Evolutionary conservation across 441 rosid species (phyloP), one percentile per base, ranked within the genome.

Genomic region (Pelargonium citronellum): DNA sequence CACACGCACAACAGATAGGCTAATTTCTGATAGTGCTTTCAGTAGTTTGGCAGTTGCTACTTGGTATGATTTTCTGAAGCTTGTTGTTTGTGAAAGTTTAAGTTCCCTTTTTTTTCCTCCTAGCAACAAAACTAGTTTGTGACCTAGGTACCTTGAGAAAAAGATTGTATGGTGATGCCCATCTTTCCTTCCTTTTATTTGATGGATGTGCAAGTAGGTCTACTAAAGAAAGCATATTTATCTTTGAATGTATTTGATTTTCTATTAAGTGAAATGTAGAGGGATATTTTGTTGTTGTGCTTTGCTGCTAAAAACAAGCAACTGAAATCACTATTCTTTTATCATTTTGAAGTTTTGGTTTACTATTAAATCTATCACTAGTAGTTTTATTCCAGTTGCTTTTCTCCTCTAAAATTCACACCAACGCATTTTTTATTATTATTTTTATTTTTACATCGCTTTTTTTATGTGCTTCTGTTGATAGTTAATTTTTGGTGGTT

Each of bases 61-160:
- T 53, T 0, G 27, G 64, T 58, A 19, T 58, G 64, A 24, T 20
- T 58, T 58, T 58, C 64, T 58, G 24, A 27, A 22, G 64, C 24
- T 58, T 20, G 64, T 4, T 20, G 64, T 39, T 39, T 39, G 13
- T 58, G 71, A 20, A 22, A 69, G 34, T 77, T 66, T 55, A 19
- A 22, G 44, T 22, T 67, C 73, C 66, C 57, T 20, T 67, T 8
- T 24, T 65, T 9, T 20, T 67, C 10, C 9, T 65, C 47, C 12
- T 46, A 62, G 67, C 9, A 0, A 68, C 22, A 66, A 66, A 47
- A 34, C 46, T 44, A 68, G 41, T 62, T 67, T 49, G 22, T 72
- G 46, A 67, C 49, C 8, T 73, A 13, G 70, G 67, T 53, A 65
- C 30, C 71, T 68, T 68, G 61, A 13, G 41, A 15, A 64, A 64